Conservation (phyloP, 495 filamentous ascomycete genomes). For the Entonaema liquescens region DNA sequence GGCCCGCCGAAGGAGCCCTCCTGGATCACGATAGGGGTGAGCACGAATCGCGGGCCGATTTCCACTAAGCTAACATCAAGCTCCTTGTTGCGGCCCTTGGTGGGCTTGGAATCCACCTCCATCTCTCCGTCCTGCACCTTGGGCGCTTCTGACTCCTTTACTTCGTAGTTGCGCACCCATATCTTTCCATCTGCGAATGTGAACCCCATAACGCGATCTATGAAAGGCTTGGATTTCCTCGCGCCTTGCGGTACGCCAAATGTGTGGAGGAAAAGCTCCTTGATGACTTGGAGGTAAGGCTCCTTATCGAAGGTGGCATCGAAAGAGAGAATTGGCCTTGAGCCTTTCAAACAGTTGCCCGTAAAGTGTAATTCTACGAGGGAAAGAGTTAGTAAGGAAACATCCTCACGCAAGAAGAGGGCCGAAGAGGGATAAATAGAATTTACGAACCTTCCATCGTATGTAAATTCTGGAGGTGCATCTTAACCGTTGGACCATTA, state of each 20-base stretch:
- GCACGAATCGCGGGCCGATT: slow-evolving; percentile 93
- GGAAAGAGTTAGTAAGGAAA: slow-evolving; percentile 5
- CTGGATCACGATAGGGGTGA: slow-evolving; percentile 95
- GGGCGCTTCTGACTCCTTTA: slow-evolving; percentile 77
- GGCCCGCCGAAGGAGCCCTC: slow-evolving; percentile 96
- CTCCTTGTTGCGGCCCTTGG: slow-evolving; percentile 56
- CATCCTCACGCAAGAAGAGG: background rate
- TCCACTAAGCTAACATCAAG: slow-evolving; percentile 87
- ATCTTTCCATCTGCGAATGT: slow-evolving; percentile 94
- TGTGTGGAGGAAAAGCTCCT: slow-evolving; percentile 88
- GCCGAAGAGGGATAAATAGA: slow-evolving; percentile 34
- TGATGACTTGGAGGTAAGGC: slow-evolving; percentile 74
- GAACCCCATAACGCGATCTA: slow-evolving; percentile 94
- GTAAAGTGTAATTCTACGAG: slow-evolving; percentile 85
- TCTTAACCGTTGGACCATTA: slow-evolving; percentile 86
- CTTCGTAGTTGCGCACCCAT: slow-evolving; percentile 95
- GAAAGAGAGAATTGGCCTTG: slow-evolving; percentile 93
- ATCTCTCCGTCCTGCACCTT: slow-evolving; percentile 54
- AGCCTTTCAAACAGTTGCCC: slow-evolving; percentile 95
- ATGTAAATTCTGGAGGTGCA: slow-evolving; percentile 73
- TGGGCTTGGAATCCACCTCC: slow-evolving; percentile 40
- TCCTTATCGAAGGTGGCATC: slow-evolving; percentile 82
- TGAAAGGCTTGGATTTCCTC: slow-evolving; percentile 91
- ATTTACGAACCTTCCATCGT: slow-evolving; percentile 43
- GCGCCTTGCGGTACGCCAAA: slow-evolving; percentile 92